Conservation (phyloP, 2,329 filamentous ascomycete genomes). For the Decorospora gaudefroyi region DNA sequence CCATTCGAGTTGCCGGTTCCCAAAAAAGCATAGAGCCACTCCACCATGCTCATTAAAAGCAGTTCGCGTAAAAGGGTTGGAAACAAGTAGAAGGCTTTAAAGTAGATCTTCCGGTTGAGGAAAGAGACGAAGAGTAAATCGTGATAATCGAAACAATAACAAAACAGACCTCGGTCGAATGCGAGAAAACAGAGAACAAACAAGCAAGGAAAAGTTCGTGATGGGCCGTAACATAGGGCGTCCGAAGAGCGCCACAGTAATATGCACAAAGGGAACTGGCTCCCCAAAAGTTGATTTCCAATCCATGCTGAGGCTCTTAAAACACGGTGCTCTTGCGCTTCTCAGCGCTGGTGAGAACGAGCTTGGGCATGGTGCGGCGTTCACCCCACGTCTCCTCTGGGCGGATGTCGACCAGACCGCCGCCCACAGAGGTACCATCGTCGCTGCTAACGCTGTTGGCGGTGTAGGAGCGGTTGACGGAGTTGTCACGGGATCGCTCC, state of each 20-base stretch:
- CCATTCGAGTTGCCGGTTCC: slow-evolving; percentile 17
- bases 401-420: slow-evolving; percentile 59
- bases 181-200: slow-evolving; percentile 36
- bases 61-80: slow-evolving; percentile 34
- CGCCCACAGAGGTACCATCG: slow-evolving; percentile 59
- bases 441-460: slow-evolving; percentile 70
- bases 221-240: slow-evolving; percentile 44
- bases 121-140: slow-evolving; percentile 43
- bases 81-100: slow-evolving; percentile 32
- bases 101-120: slow-evolving; percentile 27
- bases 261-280: slow-evolving; percentile 44
- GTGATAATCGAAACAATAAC: slow-evolving; percentile 29
- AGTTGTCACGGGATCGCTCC: slow-evolving; percentile 46
- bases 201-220: slow-evolving; percentile 42
- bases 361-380: slow-evolving; percentile 81
- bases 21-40: slow-evolving; percentile 30
- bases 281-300: slow-evolving; percentile 23
- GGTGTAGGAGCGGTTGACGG: slow-evolving; percentile 54
- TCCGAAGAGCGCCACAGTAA: slow-evolving; percentile 33
- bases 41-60: slow-evolving; percentile 44
- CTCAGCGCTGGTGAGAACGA: slow-evolving; percentile 85
- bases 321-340: slow-evolving; percentile 79
- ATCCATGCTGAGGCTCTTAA: slow-evolving; percentile 45
- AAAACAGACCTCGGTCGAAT: slow-evolving; percentile 29
- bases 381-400: slow-evolving; percentile 60